Evolutionary conservation across 2,329 filamentous ascomycete genomes (phyloP), one percentile per base, ranked within the genome.

Genomic region (Colletotrichum brevisporum): DNA sequence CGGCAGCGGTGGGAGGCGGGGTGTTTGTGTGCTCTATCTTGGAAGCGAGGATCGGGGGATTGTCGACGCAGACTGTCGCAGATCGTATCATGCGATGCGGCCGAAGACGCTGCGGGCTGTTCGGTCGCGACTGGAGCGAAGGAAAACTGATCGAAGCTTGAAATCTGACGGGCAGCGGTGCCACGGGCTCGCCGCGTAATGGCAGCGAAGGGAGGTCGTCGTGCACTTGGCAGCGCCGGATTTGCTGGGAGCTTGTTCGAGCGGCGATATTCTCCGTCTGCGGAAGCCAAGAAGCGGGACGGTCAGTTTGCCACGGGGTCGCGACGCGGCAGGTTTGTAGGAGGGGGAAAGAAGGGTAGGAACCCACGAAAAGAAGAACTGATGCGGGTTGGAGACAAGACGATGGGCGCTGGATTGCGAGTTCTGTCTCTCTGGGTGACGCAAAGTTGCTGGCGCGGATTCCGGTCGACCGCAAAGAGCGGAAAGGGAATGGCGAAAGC

Each of bases 51-150:
- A 24, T 67, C 45, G 45, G 26, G 18, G 16, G 24, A 54, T 39
- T 59, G 66, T 55, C 54, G 50, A 59, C 41, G 48, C 61, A 16
- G 54, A 54, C n/a, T 65, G 61, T 65, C 50, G 54, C 61, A 69
- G 61, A 51, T 65, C 24, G 43, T 69, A 60, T 69, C 55, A 66
- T 55, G 31, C 36, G 47, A 54, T 41, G 56, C 16, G 26, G 55
- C 31, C 31, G 31, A 36, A 36, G 31, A 36, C 9, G 9, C 21
- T n/a, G 43, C 21, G 31, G 39, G 21, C 39, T 43, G 6, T 39
- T 50, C 27, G 50, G 18, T 13, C 21, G 21, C 31, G 41, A 39
- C 24, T 10, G 16, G 31, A 5, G 13, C 12, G 10, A 15, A 41
- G 45, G 21, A 26, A n/a, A 10, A n/a, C 43, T 21, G 26, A 27